Evolutionary conservation across 208 protist species (phyloP).

Genomic region (Acanthamoeba lenticulata): DNA sequence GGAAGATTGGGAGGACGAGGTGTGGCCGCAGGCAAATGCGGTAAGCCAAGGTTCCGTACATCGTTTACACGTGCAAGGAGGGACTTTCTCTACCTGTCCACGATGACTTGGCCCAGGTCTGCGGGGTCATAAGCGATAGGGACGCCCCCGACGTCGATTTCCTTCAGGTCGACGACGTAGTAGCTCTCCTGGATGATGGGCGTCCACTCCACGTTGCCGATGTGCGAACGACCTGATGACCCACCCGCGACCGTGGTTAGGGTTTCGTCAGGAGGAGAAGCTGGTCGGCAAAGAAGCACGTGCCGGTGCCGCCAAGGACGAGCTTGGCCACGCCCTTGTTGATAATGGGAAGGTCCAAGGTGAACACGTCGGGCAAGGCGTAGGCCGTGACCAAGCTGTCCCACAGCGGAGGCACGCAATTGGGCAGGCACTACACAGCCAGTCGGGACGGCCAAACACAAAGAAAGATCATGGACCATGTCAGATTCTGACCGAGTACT

Average conservation of each 20-base stretch:
- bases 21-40: background rate
- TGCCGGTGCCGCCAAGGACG: conserved; percentile 22
- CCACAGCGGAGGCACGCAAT: background rate
- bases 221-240: background rate
- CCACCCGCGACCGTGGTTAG: background rate
- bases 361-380: background rate
- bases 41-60: background rate
- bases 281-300: background rate
- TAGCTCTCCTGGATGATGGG: conserved; percentile 52
- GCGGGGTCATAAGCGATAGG: background rate
- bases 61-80: background rate
- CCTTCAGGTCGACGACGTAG: conserved; percentile 55
- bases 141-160: background rate
- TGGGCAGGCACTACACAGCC: background rate
- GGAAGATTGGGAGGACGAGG: background rate
- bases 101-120: conserved; percentile 51
- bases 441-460: background rate
- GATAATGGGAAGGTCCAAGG: background rate
- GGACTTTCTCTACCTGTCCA: conserved; percentile 60
- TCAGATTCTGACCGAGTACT: background rate
- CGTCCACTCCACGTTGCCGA: background rate
- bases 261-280: background rate
- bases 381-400: conserved; percentile 37
- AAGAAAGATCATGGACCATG: background rate
- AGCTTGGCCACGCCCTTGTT: conserved; percentile 10